These are phyloP conservation scores for Kalanchoe fedtschenkoi DNA, from an alignment of 164 flowering plant species.

Conservation along the genomic window DNA sequence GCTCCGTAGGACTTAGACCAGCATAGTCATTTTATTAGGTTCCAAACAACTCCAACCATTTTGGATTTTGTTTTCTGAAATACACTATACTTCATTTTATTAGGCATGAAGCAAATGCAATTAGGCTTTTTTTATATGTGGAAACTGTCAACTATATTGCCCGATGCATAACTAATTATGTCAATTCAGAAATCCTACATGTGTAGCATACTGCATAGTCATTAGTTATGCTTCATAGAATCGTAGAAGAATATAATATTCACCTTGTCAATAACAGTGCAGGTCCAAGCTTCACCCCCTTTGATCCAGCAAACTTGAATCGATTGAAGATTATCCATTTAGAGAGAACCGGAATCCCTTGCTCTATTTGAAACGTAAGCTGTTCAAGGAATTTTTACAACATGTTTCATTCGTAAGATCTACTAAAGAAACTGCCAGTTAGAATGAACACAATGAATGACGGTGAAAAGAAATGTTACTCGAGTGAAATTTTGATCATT, in stretches of 20 bases:
- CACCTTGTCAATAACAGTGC: slow-evolving; percentile 77
- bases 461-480: slow-evolving; percentile 28
- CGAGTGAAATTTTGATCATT: slow-evolving; percentile 57
- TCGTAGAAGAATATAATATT: no score
- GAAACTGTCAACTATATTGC: not conserved
- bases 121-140: not conserved
- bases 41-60: not conserved
- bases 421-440: not conserved
- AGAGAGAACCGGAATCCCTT: slow-evolving; percentile 82
- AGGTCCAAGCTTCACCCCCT: slow-evolving; percentile 75
- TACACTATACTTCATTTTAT: not conserved
- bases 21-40: not conserved
- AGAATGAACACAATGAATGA: not conserved
- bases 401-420: not conserved
- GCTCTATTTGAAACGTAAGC: slow-evolving; percentile 84
- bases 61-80: not conserved
- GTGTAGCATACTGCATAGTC: no score
- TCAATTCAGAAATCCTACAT: no score
- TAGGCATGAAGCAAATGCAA: not conserved
- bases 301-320: slow-evolving; percentile 76
- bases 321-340: slow-evolving; percentile 84
- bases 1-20: not conserved
- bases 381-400: slow-evolving; percentile 18
- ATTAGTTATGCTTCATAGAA: no score
- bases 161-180: not conserved